A percentile compares a stretch with the other conserved stretches of the same genome.
These are phyloP conservation scores for Candida succiphila DNA, from an alignment of 805 yeast species.

Conservation along the genomic window DNA sequence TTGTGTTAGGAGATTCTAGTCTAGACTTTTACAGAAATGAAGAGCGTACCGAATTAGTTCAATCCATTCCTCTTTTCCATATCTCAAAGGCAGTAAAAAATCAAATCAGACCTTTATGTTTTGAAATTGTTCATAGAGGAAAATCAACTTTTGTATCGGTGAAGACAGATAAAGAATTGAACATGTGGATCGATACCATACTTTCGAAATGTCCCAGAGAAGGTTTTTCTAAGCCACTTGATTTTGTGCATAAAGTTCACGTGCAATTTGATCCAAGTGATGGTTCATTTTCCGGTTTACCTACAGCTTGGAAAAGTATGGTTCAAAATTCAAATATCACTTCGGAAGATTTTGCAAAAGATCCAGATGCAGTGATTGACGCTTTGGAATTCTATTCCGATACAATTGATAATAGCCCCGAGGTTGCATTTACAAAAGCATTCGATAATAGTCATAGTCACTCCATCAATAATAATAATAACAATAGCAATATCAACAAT, in stretches of 20 bases:
- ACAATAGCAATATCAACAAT: constrained; percentile 3
- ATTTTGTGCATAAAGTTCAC: constrained; percentile 89
- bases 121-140: constrained; percentile 62
- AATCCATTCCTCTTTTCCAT: constrained; percentile 46
- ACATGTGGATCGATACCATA: constrained; percentile 87
- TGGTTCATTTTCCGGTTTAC: constrained; percentile 44
- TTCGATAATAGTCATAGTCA: constrained; percentile 11
- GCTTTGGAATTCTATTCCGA: constrained; percentile 43
- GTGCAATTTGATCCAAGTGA: constrained; percentile 78
- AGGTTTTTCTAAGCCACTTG: constrained; percentile 82
- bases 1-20: constrained; percentile 68
- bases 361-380: constrained; percentile 55
- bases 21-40: constrained; percentile 71
- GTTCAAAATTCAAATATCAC: constrained; percentile 51
- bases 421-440: constrained; percentile 15
- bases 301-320: constrained; percentile 39
- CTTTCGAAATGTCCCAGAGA: constrained; percentile 60
- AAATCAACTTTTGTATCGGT: constrained; percentile 68
- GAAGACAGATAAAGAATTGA: constrained; percentile 69
- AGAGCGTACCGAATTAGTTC: constrained; percentile 33
- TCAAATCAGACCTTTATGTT: constrained; percentile 67
- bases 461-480: constrained; percentile 9
- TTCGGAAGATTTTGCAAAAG: constrained; percentile 51
- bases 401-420: constrained; percentile 27
- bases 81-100: constrained; percentile 57